Conservation (phyloP, 306 rosid species). For the Carpinus viminea region DNA sequence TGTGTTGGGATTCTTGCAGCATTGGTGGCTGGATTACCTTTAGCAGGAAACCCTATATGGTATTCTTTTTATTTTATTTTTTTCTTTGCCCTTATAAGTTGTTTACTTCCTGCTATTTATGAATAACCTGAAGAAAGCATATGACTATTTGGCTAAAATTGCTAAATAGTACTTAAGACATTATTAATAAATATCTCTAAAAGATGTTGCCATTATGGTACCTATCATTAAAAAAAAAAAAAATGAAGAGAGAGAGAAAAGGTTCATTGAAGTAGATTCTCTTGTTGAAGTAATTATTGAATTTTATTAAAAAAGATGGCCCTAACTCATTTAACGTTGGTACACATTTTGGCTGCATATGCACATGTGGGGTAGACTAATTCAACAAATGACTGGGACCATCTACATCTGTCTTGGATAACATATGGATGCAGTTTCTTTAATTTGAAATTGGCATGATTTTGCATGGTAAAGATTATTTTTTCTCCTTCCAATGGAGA, state of each 20-base stretch:
- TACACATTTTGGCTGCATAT: not conserved
- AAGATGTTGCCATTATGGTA: not conserved
- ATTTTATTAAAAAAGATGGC: not conserved
- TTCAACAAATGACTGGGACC: not conserved
- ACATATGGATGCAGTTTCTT: not conserved
- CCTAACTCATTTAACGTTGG: not conserved
- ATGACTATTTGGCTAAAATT: not conserved
- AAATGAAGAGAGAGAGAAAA: not conserved
- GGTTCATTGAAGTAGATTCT: not conserved
- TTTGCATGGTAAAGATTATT: not conserved
- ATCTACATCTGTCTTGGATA: not conserved
- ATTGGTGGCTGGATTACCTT: constrained; percentile 84
- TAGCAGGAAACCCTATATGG: constrained; percentile 84
- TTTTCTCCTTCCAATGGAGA: not conserved
- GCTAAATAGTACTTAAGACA: not conserved
- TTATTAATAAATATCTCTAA: not conserved
- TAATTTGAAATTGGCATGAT: not conserved
- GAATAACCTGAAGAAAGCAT: not conserved
- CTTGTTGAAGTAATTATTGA: not conserved
- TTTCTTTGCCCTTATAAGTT: constrained; percentile 16
- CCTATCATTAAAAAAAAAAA: not conserved
- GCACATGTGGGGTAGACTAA: not conserved
- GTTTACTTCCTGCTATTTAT: constrained; percentile 21
- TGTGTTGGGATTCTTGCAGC: constrained; percentile 92
- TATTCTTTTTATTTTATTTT: constrained; percentile 31